Evolutionary conservation across 768 basidiomycete species (phyloP).

Genomic region (Mrakia gelida): DNA sequence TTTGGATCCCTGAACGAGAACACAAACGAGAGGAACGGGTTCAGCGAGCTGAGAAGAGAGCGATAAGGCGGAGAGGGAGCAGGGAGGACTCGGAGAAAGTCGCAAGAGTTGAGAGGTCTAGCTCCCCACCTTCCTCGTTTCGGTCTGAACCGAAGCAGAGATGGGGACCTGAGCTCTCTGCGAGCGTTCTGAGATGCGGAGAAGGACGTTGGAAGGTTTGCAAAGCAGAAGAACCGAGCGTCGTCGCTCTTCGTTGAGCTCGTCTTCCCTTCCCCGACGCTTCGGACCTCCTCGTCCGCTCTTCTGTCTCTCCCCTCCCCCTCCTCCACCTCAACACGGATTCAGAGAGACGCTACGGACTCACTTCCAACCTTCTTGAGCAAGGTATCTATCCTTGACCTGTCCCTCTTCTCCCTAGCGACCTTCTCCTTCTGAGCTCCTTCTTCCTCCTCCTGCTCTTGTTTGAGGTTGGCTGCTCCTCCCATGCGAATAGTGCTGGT

Average conservation of each 20-base stretch:
- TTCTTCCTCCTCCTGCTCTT: not conserved
- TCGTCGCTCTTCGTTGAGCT: not conserved
- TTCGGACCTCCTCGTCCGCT: not conserved
- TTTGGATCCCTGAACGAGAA: not conserved
- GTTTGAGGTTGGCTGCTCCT: not conserved
- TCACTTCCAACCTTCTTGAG: constrained; percentile 19
- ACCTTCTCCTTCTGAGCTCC: constrained; percentile 15
- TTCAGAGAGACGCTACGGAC: not conserved
- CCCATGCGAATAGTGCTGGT: not conserved
- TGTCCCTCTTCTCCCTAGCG: constrained; percentile 16
- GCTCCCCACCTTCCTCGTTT: no score
- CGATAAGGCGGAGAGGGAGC: not conserved
- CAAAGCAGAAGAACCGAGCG: no score
- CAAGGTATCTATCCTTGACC: constrained; percentile 14
- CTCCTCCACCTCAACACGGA: not conserved
- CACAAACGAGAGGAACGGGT: not conserved
- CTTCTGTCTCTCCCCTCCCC: not conserved
- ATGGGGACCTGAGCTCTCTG: no score
- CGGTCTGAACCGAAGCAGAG: no score
- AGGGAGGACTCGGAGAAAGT: not conserved
- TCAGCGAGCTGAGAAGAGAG: not conserved
- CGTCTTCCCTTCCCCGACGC: not conserved
- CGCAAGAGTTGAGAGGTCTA: not conserved
- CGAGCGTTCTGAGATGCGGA: no score
- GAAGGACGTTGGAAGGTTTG: no score